Evolutionary conservation across 192 early-diverging fungal species (phyloP).

Genomic region (Chytriomyces confervae): DNA sequence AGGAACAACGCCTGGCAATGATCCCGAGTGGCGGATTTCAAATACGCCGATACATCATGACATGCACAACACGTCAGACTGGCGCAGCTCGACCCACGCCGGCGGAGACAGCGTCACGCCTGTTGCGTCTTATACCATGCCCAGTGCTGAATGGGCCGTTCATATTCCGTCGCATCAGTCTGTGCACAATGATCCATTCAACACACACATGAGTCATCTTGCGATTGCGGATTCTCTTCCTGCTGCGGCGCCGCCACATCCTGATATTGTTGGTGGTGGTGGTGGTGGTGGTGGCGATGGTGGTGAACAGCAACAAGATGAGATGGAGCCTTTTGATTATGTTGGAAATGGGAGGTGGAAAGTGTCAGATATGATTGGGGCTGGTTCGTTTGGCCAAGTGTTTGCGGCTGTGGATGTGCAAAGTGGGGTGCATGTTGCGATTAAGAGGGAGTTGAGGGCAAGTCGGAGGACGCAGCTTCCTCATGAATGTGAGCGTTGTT

Average conservation of each 20-base stretch:
- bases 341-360: conserved; percentile 38
- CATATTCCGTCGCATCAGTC: not conserved
- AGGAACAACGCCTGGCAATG: not conserved
- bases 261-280: not conserved
- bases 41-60: not conserved
- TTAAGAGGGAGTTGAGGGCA: conserved; percentile 45
- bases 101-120: not conserved
- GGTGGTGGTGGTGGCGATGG: too few relatives aligned
- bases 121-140: not conserved
- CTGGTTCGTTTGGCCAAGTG: conserved; percentile 54
- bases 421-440: conserved; percentile 44
- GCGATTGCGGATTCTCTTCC: not conserved
- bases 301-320: not conserved
- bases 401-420: conserved; percentile 46
- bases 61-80: not conserved
- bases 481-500: conserved; percentile 38
- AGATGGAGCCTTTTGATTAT: conserved; percentile 5
- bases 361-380: conserved; percentile 47
- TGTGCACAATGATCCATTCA: not conserved
- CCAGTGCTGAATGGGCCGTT: not conserved
- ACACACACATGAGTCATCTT: not conserved
- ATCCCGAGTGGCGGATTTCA: conserved; percentile 10
- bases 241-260: not conserved
- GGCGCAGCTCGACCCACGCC: conserved; percentile 13
- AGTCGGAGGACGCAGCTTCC: conserved; percentile 21